Conservation (phyloP, 2,329 filamentous ascomycete species). For the Apiospora pterosperma region DNA sequence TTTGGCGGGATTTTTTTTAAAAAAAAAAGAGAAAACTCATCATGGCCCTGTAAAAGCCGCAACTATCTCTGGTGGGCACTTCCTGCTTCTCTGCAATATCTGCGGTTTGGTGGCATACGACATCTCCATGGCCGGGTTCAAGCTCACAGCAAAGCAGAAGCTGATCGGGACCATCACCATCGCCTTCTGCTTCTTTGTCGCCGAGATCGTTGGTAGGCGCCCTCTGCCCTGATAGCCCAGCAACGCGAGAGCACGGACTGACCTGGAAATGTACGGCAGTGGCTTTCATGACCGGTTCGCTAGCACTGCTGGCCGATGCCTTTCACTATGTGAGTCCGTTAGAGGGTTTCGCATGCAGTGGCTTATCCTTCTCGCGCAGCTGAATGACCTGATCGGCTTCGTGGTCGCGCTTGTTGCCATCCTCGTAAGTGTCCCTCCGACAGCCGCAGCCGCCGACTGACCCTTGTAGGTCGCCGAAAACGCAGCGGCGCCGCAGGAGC, state of each 20-base stretch:
- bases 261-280: conserved; percentile 13
- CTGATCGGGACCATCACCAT: conserved; percentile 46
- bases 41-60: background rate
- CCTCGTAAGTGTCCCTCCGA: conserved; percentile 38
- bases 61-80: background rate
- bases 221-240: background rate
- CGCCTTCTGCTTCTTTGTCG: conserved; percentile 47
- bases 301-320: conserved; percentile 72
- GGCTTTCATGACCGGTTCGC: conserved; percentile 55
- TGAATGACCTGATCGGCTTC: conserved; percentile 70
- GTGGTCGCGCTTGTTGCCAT: conserved; percentile 63
- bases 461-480: conserved; percentile 52
- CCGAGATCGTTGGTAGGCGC: conserved; percentile 44
- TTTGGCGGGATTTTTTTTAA: background rate
- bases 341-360: no score
- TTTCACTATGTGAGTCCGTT: conserved; percentile 66
- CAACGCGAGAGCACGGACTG: background rate
- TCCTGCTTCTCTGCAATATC: background rate
- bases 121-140: conserved; percentile 29
- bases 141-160: conserved; percentile 40
- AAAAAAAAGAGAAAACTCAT: no score
- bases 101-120: background rate
- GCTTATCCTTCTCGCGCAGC: conserved; percentile 12
- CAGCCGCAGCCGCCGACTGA: conserved; percentile 9
- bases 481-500: conserved; percentile 50